phyloP scores from a whole-genome alignment of 345 rosid genomes.

The Jatropha curcas region DNA sequence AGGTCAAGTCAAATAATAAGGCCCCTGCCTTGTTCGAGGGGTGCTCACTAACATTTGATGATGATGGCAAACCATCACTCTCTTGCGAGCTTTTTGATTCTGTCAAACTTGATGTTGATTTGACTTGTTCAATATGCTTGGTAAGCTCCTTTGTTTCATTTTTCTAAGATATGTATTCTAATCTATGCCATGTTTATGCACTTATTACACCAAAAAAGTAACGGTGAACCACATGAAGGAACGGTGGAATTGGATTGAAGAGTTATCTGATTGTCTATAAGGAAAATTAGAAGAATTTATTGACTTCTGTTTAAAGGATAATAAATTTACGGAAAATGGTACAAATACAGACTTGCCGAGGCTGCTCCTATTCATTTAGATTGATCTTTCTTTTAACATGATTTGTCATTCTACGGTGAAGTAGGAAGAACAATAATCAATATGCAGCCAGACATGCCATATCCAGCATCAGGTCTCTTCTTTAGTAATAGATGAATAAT shows the following conservation, averaged over 20 bases:
- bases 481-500: background rate
- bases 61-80: conserved; percentile 74
- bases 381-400: background rate
- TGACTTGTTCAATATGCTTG: conserved; percentile 95
- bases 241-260: background rate
- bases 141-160: conserved; percentile 44
- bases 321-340: background rate
- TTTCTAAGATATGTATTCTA: background rate
- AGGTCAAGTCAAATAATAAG: conserved; percentile 38
- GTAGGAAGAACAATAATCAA: background rate
- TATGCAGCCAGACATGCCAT: background rate
- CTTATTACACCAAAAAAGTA: background rate
- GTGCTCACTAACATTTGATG: conserved; percentile 55
- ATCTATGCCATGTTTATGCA: background rate
- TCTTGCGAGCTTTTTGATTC: conserved; percentile 80
- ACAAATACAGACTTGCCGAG: background rate
- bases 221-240: background rate
- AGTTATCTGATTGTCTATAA: background rate
- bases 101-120: conserved; percentile 70
- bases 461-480: background rate
- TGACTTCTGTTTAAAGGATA: background rate
- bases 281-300: background rate
- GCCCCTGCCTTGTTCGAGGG: conserved; percentile 61
- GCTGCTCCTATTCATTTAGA: background rate
- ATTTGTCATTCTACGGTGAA: background rate